Conservation (phyloP, 345 rosid species). For the Sapria himalayana region DNA sequence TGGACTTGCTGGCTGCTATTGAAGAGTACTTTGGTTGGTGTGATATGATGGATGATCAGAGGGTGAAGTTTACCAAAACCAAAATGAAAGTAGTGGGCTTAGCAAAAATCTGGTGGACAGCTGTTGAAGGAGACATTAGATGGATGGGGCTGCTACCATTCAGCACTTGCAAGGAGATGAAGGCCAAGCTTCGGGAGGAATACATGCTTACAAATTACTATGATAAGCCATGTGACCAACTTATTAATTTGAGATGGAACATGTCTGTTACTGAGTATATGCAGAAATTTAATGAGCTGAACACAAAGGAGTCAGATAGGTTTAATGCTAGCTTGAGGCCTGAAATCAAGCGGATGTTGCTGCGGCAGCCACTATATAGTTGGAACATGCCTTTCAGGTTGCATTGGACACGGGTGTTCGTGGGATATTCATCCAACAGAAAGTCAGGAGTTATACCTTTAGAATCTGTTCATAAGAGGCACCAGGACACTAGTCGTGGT, state of each 20-base stretch:
- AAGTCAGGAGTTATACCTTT: no score
- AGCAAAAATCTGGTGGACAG: neutral
- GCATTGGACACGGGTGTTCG: neutral
- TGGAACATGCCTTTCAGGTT: neutral
- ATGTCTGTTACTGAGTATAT: neutral
- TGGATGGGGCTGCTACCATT: neutral
- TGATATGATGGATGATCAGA: neutral
- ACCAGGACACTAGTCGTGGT: neutral
- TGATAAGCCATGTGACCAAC: neutral
- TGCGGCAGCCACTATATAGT: neutral
- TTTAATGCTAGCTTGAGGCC: neutral
- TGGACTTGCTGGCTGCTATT: neutral
- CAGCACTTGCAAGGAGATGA: neutral
- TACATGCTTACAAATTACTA: neutral
- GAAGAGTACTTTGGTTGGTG: conserved; percentile 2
- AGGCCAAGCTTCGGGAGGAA: neutral
- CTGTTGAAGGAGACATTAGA: neutral
- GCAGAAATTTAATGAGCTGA: neutral
- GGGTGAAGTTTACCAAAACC: neutral
- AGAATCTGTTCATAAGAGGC: no score
- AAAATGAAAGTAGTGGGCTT: neutral
- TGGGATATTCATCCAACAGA: neutral
- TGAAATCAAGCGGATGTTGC: neutral
- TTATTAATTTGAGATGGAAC: neutral
- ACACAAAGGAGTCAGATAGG: neutral